Base-by-base conservation (phyloP, 768 basidiomycete genomes). In the Myochromella boudieri region DNA sequence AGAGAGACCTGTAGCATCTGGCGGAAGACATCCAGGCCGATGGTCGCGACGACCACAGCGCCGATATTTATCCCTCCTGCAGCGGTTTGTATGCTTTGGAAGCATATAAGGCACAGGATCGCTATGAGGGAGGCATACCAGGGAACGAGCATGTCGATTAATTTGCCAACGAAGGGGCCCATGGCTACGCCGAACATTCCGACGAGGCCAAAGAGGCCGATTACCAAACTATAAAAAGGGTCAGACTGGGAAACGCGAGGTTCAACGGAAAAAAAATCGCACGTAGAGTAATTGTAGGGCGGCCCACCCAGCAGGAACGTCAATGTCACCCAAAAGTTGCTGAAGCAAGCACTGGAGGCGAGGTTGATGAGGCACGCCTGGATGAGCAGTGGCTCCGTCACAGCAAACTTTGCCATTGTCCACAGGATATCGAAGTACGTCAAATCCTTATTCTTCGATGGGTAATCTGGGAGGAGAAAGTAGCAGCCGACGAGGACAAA, bases 271-370 rank as follows among this genome's bases (percentile, higher is more conserved):
- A n/a, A n/a, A n/a, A 25, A 21, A 14, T 72, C 75, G 31, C 69
- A 78, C 85, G 84, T 87, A 1, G 83, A 85, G 53, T 85, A 92
- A 55, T 82, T 59, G 59, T 91, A 94, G 0, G 87, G 86, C 2
- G 81, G 65, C 4, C 83, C 87, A 7, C 82, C 84, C 2, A 95
- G 81, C 17, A 93, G 68, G 70, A 93, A 95, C 0, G 91, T 91
- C 49, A 89, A 63, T 0, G 85, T 87, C 3, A 87, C 84, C 85
- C 85, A 84, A 53, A 81, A 84, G 53, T 70, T 76, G 9, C 68
- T 72, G 56, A 77, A 78, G 40, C 68, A 83, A 40, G 80, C 84
- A 20, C 84, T 84, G 49, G 76, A 77, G 10, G 72, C 75, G 12
- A 89, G 59, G 53, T 81, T 78, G 57, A 89, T 71, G 52, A 89